Base-by-base conservation (phyloP, 129 eudicot genomes). In the Saposhnikovia divaricata region DNA sequence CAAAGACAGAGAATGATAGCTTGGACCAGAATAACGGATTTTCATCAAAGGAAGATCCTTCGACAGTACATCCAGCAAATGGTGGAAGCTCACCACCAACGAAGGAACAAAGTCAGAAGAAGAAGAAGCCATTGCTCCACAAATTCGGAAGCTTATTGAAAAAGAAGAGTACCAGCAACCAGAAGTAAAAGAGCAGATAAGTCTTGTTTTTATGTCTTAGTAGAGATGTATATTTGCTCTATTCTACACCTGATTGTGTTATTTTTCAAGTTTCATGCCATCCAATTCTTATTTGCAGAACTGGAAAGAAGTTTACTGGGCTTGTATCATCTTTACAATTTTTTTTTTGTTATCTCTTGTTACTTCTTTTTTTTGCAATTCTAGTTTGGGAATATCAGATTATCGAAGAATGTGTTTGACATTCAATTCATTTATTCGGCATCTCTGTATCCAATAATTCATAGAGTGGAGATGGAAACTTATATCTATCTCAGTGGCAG, bases 121-220 rank as follows among this genome's bases (percentile, higher is more conserved):
- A 95, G 92, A 92, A 95, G 89, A 95, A 92, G 72, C 89, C 97
- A 14, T 87, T 95, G 81, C 86, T 92, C 25, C 81, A 84, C 5
- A 95, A 95, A 79, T 95, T 95, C 69, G 99, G 99, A 83, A 95
- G 87, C 86, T 83, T 95, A 44, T 89, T 95, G 78, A 95, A 95
- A 87, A 92, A 92, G 87, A 95, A 92, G 83, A 81, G 91, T 45
- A 46, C 87, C 71, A 83, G 91, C 88, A 90, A 72, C 83, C 87
- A 59, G 46, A 89, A 88, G 82, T 87, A 80, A 87, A 23, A 61
- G 18, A 4, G 9, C 59, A 38, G 82, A 16, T 31, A 42, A 53
- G 71, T 47, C 71, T 47, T 53, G 61, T 38, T 63, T 45, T 45
- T 63, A 75, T 73, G 85, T 28, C 63, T 57, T 72, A 76, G 82